Evolutionary conservation across 1,284 basidiomycete genomes (phyloP).

Genomic region (Austroboletus niveus): DNA sequence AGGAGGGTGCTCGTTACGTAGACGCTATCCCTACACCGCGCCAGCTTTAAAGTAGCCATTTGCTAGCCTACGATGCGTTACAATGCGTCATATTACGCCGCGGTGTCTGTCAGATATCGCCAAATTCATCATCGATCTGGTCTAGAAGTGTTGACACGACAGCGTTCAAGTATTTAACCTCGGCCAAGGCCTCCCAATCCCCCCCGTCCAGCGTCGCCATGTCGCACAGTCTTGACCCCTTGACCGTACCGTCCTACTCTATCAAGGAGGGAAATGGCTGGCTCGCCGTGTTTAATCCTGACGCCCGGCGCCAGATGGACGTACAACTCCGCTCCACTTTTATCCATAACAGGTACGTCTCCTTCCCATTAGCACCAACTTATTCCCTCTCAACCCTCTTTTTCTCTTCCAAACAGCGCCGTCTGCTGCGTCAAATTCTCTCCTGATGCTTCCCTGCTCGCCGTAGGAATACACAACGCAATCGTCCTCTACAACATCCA

Average conservation of each 20-base stretch:
- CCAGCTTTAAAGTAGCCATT: not conserved
- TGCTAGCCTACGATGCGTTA: not conserved
- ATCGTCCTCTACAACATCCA: constrained; percentile 31
- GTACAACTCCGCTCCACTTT: constrained; percentile 27
- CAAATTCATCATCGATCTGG: constrained; percentile 7
- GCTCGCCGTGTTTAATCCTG: constrained; percentile 37
- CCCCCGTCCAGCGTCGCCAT: constrained; percentile 9
- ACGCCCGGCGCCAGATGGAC: constrained; percentile 37
- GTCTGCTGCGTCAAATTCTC: constrained; percentile 36
- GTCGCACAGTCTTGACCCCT: constrained; percentile 31
- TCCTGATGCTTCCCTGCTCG: constrained; percentile 30
- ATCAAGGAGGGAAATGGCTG: constrained; percentile 38
- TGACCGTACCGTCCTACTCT: constrained; percentile 31
- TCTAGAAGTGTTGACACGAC: constrained; percentile 7
- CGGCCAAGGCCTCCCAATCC: not conserved
- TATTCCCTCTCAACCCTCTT: constrained; percentile 5
- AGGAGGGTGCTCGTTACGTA: constrained; percentile 13
- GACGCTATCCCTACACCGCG: not conserved
- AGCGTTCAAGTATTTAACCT: constrained; percentile 6
- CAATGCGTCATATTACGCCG: not conserved
- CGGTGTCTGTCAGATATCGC: constrained; percentile 8
- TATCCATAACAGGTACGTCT: constrained; percentile 31
- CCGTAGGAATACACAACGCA: constrained; percentile 34
- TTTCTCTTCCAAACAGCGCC: constrained; percentile 16
- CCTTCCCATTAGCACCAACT: not conserved